Evolutionary conservation across 2,329 filamentous ascomycete genomes (phyloP).

Genomic region (Aureobasidium subglaciale): DNA sequence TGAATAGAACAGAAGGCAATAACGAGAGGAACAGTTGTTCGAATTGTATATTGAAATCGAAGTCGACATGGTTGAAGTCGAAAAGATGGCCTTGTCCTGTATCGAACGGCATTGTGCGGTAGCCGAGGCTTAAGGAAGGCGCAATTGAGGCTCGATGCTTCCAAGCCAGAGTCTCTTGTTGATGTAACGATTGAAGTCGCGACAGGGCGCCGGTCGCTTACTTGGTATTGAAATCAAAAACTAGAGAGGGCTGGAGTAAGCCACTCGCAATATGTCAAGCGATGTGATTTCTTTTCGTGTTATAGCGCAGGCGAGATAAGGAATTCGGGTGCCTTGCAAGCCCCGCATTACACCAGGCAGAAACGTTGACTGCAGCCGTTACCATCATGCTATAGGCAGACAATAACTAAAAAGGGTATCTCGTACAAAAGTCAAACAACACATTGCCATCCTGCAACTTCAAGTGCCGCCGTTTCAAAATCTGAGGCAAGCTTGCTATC

Average conservation of each 20-base stretch:
- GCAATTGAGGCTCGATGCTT: not conserved
- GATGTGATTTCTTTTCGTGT: too few species aligned
- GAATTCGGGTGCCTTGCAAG: not conserved
- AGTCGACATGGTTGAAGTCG: not conserved
- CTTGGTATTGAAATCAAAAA: too few species aligned
- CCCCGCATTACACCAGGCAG: too few species aligned
- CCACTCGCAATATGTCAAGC: too few species aligned
- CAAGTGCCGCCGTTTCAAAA: too few species aligned
- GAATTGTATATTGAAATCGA: conserved; percentile 1
- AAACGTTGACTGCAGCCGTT: too few species aligned
- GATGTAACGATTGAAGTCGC: not conserved
- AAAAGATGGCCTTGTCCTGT: not conserved
- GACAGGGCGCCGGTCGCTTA: not conserved
- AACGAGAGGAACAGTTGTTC: not conserved
- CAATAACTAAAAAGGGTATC: not conserved
- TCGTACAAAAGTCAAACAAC: not conserved
- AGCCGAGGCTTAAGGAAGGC: not conserved
- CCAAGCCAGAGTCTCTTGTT: not conserved
- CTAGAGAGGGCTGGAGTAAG: too few species aligned
- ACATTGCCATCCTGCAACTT: not conserved
- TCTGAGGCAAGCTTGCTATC: not conserved
- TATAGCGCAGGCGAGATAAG: not conserved
- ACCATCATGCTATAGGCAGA: not conserved
- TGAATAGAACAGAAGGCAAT: not conserved
- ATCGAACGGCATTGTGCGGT: not conserved